Base-by-base conservation (phyloP, 768 basidiomycete species). In the Psilocybe subaeruginosa region DNA sequence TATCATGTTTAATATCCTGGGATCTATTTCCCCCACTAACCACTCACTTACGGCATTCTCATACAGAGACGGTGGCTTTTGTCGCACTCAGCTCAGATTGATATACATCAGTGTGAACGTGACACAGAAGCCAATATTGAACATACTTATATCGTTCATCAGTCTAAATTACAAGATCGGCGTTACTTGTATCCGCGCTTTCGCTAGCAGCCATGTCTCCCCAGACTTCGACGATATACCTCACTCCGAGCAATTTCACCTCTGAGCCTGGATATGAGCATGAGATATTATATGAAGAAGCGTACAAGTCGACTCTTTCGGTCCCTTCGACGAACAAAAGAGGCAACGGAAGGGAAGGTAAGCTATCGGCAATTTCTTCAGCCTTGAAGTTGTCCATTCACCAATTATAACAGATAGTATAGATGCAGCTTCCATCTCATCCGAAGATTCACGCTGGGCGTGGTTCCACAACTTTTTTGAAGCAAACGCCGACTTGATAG, bases 381-480 rank as follows among this genome's bases (percentile, higher is more conserved):
- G n/a, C 14, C 41, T 12, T 16, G 9, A 12, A 4, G 8, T 43
- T 43, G n/a, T 5, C 14, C 41, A 43, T 12, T 5, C 23, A 23
- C 23, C 23, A 23, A 23, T 23, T 43, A 5, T 43, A n/a, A 43
- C 41, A 43, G 41, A 43, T 43, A 43, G 14, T 16, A 14, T 43
- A n/a, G 41, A 43, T 11, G 33, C 11, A 1, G 33, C 6, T 5
- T 43, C 41, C 14, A 43, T 43, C 14, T 7, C 11, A 5, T 43
- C 41, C 33, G 11, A 6, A 8, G 41, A 43, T 12, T 14, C 41
- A 43, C 41, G 41, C 14, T 43, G 41, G 41, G 14, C 41, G 41
- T 43, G 41, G 41, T 43, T 43, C 41, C 41, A 43, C 8, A 43
- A 69, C 1, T 72, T 68, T 46, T 73, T 64, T 52, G 62, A 69